phyloP scores from a whole-genome alignment of 2,329 filamentous ascomycete genomes.

The Monosporascus sp. region DNA sequence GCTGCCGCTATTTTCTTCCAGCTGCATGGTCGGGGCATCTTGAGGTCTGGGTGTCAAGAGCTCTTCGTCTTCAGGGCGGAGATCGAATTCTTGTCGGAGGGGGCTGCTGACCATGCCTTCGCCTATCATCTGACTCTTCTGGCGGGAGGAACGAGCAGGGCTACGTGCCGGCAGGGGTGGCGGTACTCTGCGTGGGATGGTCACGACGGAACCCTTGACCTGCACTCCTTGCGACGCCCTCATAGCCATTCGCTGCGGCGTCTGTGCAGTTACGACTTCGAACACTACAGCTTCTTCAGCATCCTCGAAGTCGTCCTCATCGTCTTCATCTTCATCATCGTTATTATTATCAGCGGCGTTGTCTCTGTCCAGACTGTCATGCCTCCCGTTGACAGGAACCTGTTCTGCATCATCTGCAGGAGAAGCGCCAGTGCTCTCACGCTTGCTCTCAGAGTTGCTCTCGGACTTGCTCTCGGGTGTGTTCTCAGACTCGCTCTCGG shows the following conservation, averaged over 20 bases:
- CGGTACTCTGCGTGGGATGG: conserved; percentile 73
- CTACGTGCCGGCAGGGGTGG: conserved; percentile 76
- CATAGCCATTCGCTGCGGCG: conserved; percentile 52
- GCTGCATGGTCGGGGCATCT: conserved; percentile 4
- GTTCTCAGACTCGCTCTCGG: conserved; percentile 2
- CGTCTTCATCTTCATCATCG: conserved; percentile 43
- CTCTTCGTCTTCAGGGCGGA: conserved; percentile 15
- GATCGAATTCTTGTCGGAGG: conserved; percentile 42
- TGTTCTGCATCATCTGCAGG: not conserved
- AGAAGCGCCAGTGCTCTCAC: not conserved
- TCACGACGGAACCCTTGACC: conserved; percentile 74
- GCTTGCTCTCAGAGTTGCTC: conserved; percentile 1
- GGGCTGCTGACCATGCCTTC: conserved; percentile 47
- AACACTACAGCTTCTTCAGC: conserved; percentile 63
- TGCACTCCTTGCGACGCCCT: conserved; percentile 61
- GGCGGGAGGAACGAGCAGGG: conserved; percentile 56
- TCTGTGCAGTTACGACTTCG: conserved; percentile 55
- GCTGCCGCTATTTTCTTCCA: conserved; percentile 2
- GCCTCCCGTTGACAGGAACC: not conserved
- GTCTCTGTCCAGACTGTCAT: conserved; percentile 5
- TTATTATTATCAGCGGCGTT: conserved; percentile 33
- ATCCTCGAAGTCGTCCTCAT: conserved; percentile 42
- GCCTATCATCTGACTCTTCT: conserved; percentile 57
- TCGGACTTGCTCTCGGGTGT: not conserved
- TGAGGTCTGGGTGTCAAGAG: conserved; percentile 18